Percentiles rank a stretch among this genome's conserved stretches.
phyloP scores from a whole-genome alignment of 2,329 filamentous ascomycete species.

The Exophiala calicioides region DNA sequence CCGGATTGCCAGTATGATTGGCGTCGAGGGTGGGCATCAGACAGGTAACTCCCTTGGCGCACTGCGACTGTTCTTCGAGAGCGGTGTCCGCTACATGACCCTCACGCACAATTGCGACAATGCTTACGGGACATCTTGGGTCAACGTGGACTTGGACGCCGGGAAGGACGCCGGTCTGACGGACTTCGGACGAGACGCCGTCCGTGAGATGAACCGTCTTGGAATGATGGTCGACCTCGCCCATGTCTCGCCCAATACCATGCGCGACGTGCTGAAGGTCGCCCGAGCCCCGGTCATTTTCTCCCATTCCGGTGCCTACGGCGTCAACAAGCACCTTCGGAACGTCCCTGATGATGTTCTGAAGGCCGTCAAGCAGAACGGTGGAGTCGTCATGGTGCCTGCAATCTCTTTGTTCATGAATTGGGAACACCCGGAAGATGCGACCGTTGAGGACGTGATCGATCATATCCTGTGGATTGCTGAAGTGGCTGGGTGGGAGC shows the following conservation, averaged over 20 bases:
- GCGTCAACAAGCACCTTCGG: slow-evolving; percentile 36
- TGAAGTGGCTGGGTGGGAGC: slow-evolving; percentile 75
- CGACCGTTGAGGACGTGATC: slow-evolving; percentile 73
- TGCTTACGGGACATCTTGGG: slow-evolving; percentile 24
- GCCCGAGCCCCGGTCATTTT: slow-evolving; percentile 33
- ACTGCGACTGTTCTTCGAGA: slow-evolving; percentile 29
- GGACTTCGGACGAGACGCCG: slow-evolving; percentile 27
- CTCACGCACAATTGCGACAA: slow-evolving; percentile 34
- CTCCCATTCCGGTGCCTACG: slow-evolving; percentile 31
- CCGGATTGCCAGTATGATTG: slow-evolving; percentile 29
- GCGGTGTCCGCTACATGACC: slow-evolving; percentile 31
- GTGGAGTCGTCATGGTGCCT: slow-evolving; percentile 45
- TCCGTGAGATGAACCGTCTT: slow-evolving; percentile 34
- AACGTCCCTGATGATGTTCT: slow-evolving; percentile 48
- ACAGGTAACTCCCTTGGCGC: slow-evolving; percentile 31
- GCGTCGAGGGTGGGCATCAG: slow-evolving; percentile 34
- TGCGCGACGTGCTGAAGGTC: slow-evolving; percentile 28
- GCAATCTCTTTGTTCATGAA: slow-evolving; percentile 40
- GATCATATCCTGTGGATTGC: slow-evolving; percentile 82
- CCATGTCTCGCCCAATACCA: slow-evolving; percentile 32
- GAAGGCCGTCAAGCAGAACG: slow-evolving; percentile 38
- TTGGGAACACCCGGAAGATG: slow-evolving; percentile 33
- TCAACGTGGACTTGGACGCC: neutral
- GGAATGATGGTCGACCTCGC: slow-evolving; percentile 35
- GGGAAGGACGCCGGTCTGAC: slow-evolving; percentile 29